phyloP scores from a whole-genome alignment of 75 land plant genomes.

The Chamaecyparis obtusa region DNA sequence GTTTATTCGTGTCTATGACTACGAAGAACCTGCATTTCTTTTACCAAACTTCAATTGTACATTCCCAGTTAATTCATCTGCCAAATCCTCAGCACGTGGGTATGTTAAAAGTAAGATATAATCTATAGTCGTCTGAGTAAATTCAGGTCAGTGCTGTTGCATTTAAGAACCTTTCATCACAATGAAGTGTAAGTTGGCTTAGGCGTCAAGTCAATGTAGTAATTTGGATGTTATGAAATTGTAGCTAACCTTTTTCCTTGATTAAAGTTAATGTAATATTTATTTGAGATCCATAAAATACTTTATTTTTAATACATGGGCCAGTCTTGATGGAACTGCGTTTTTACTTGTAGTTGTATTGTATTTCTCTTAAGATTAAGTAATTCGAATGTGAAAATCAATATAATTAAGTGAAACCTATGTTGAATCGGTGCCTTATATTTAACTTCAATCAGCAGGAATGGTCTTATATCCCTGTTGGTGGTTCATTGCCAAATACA shows the following conservation, averaged over 20 bases:
- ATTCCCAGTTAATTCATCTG: not conserved
- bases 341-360: not conserved
- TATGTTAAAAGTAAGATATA: not conserved
- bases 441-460: conserved; percentile 46
- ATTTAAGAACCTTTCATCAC: not conserved
- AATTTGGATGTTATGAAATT: not conserved
- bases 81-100: not conserved
- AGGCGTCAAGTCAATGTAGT: not conserved
- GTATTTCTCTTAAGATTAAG: not conserved
- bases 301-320: not conserved
- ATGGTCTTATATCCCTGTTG: conserved; percentile 99
- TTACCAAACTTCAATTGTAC: not conserved
- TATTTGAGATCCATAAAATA: not conserved
- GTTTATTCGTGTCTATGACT: not conserved
- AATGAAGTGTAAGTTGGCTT: not conserved
- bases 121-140: not conserved
- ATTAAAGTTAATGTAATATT: not conserved
- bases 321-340: not conserved
- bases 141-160: not conserved
- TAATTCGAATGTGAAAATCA: not conserved
- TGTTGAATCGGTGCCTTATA: not conserved
- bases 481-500: conserved; percentile 90
- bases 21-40: not conserved
- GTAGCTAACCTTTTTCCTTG: not conserved
- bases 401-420: not conserved